Conservation (phyloP, 108 stramenopile species). For the Parmales sp. region DNA sequence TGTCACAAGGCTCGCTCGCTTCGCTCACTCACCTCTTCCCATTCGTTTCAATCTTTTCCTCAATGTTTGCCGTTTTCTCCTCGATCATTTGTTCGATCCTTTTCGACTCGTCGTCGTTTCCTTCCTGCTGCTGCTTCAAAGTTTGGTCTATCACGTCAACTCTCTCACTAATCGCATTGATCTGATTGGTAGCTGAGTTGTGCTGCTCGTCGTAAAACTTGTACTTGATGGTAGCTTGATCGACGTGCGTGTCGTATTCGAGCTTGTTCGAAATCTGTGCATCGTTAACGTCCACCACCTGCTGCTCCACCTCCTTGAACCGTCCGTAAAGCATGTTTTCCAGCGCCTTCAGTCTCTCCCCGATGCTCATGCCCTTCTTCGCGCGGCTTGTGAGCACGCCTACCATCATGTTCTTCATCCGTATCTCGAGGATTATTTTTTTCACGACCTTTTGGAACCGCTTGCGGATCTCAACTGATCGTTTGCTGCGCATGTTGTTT, state of each 20-base stretch:
- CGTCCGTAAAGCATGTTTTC: not conserved
- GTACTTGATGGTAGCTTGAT: too few relatives aligned
- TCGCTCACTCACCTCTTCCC: too few relatives aligned
- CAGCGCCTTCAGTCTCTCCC: not conserved
- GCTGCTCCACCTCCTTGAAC: not conserved
- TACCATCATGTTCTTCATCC: not conserved
- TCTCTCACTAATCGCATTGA: not conserved
- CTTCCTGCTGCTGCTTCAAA: too few relatives aligned
- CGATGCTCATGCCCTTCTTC: conserved; percentile 1
- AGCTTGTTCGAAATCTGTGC: not conserved
- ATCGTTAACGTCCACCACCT: not conserved
- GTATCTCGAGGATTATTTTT: not conserved
- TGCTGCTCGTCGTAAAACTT: too few relatives aligned
- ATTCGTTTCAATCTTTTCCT: not conserved
- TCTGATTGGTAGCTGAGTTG: not conserved
- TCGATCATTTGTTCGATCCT: not conserved
- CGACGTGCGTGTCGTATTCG: not conserved
- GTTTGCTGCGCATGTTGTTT: not conserved
- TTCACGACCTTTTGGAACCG: not conserved
- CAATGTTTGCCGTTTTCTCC: not conserved
- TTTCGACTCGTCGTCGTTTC: not conserved
- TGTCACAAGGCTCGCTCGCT: too few relatives aligned
- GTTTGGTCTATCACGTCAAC: not conserved
- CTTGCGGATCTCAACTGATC: not conserved
- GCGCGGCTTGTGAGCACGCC: conserved; percentile 5